Evolutionary conservation across 108 stramenopile species (phyloP).

Genomic region (Thalassiosira profunda): DNA sequence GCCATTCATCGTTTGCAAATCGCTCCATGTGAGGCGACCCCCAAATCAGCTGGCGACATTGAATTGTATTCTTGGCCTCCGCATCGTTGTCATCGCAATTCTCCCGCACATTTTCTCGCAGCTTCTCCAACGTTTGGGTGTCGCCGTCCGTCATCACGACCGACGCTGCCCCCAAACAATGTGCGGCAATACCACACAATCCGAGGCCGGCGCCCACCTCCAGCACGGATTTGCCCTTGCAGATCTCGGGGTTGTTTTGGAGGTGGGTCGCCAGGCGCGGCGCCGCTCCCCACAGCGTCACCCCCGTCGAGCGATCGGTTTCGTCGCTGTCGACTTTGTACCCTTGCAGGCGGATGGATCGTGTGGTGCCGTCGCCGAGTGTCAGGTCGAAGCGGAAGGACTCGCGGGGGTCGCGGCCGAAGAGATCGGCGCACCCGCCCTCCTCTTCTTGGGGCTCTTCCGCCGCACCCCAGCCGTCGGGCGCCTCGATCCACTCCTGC

Average conservation of each 20-base stretch:
- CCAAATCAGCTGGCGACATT: slow-evolving; percentile 33
- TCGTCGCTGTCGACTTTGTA: slow-evolving; percentile 34
- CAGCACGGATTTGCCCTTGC: slow-evolving; percentile 35
- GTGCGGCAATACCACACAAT: slow-evolving; percentile 54
- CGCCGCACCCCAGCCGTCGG: slow-evolving; percentile 17
- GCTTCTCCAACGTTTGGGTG: slow-evolving; percentile 36
- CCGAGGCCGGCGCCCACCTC: slow-evolving; percentile 68
- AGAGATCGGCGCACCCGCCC: slow-evolving; percentile 6
- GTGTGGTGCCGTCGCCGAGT: background rate
- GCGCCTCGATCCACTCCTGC: slow-evolving; percentile 34
- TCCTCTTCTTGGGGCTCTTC: background rate
- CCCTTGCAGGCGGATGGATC: slow-evolving; percentile 15
- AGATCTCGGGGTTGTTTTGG: slow-evolving; percentile 23
- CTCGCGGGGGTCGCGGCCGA: slow-evolving; percentile 11
- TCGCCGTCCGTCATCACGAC: slow-evolving; percentile 68
- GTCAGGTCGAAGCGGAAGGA: slow-evolving; percentile 4
- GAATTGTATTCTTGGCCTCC: slow-evolving; percentile 4
- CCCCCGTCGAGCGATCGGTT: slow-evolving; percentile 52
- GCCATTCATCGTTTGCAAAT: slow-evolving; percentile 2
- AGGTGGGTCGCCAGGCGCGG: slow-evolving; percentile 47
- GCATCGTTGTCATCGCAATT: slow-evolving; percentile 17
- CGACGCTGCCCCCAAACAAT: slow-evolving; percentile 36
- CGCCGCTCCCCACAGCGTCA: slow-evolving; percentile 52
- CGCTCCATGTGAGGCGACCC: slow-evolving; percentile 17
- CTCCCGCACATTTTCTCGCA: slow-evolving; percentile 51